Percentiles rank a stretch among this genome's conserved stretches.
These are phyloP conservation scores for Eucalyptus curtisii DNA, from an alignment of 345 rosid genomes.

Conservation along the genomic window DNA sequence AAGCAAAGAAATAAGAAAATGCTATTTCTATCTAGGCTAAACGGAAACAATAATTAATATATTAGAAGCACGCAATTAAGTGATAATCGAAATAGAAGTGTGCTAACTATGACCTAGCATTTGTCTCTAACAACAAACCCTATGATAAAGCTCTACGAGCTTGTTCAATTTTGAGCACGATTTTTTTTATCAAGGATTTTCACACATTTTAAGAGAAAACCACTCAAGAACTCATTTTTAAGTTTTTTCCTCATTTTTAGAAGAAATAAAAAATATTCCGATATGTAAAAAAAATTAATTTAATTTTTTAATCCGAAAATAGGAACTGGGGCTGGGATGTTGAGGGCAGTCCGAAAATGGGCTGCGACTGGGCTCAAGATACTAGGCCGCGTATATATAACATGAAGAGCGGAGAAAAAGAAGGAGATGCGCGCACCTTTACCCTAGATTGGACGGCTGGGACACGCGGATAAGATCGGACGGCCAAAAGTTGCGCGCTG, in stretches of 20 bases:
- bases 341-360: neutral
- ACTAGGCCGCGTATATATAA: neutral
- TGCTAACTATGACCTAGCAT: neutral
- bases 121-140: neutral
- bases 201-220: neutral
- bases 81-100: neutral
- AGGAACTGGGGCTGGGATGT: neutral
- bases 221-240: neutral
- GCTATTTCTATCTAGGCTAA: no score
- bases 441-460: no score
- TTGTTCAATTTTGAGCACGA: neutral
- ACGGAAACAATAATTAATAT: neutral
- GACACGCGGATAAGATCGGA: no score
- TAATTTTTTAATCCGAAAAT: no score
- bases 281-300: no score
- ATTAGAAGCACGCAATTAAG: neutral
- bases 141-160: neutral
- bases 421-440: no score
- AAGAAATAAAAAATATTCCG: neutral
- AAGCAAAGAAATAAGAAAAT: fast-evolving
- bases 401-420: neutral
- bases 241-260: neutral
- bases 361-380: neutral
- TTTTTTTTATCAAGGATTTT: neutral
- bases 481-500: no score